These are phyloP conservation scores for Helicostylum pulchrum DNA, from an alignment of 192 early-diverging fungal genomes.

Conservation along the genomic window DNA sequence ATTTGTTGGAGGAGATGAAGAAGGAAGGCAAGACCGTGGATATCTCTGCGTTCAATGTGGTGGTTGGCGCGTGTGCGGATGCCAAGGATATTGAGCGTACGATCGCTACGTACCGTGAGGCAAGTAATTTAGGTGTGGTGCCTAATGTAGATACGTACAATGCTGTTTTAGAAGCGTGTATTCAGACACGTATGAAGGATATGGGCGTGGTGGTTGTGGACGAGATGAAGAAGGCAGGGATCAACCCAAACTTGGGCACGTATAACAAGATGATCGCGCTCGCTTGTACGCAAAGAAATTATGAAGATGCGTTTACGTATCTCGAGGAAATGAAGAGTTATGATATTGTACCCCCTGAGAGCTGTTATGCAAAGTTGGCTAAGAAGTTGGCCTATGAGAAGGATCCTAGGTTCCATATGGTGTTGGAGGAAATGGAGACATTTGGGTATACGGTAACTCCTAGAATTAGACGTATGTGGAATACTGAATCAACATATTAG, in stretches of 20 bases:
- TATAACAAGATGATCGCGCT: constrained; percentile 58
- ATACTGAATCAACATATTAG: too few species aligned
- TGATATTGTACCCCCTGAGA: constrained; percentile 52
- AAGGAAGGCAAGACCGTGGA: constrained; percentile 49
- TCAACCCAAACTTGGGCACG: constrained; percentile 49
- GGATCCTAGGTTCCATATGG: constrained; percentile 58
- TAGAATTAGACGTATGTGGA: background rate
- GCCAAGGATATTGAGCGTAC: constrained; percentile 43
- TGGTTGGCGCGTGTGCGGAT: constrained; percentile 49
- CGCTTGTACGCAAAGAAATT: constrained; percentile 52
- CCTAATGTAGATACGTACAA: constrained; percentile 57
- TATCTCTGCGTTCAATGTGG: constrained; percentile 56
- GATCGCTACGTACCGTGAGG: constrained; percentile 47
- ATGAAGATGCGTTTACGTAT: constrained; percentile 74
- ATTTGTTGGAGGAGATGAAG: constrained; percentile 45
- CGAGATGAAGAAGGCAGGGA: constrained; percentile 45
- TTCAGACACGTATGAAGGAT: constrained; percentile 42
- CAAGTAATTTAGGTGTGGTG: constrained; percentile 36
- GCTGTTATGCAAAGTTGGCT: constrained; percentile 49
- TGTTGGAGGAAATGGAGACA: constrained; percentile 61
- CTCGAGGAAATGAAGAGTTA: constrained; percentile 68
- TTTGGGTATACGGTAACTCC: constrained; percentile 43
- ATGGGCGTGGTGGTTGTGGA: constrained; percentile 50
- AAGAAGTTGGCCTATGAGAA: constrained; percentile 53
- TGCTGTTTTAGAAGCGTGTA: constrained; percentile 51